Evolutionary conservation across 2,329 filamentous ascomycete species (phyloP).

Genomic region (Fusarium fujikuroi): DNA sequence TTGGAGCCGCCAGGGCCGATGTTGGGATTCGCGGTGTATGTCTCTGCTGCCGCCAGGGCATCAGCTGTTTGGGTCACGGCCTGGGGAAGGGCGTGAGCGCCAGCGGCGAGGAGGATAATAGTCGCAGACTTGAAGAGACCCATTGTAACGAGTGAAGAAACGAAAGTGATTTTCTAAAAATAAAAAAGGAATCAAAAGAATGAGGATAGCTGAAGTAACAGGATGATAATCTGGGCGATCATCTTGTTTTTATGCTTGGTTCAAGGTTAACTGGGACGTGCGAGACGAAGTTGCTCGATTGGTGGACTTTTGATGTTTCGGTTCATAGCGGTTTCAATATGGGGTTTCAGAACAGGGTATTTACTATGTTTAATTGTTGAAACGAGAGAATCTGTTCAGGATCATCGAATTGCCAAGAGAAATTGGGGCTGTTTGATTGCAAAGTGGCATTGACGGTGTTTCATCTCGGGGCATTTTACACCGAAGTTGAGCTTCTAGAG

Average conservation of each 20-base stretch:
- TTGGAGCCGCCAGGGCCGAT: constrained; percentile 48
- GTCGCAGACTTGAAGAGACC: constrained; percentile 15
- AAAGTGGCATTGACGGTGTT: not conserved
- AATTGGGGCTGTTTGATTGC: constrained; percentile 16
- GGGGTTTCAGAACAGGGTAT: constrained; percentile 13
- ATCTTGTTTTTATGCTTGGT: constrained; percentile 6
- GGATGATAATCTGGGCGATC: not conserved
- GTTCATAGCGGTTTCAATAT: constrained; percentile 13
- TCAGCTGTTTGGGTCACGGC: not conserved
- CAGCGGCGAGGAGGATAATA: constrained; percentile 25
- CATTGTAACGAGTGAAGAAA: constrained; percentile 22
- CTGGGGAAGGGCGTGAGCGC: constrained; percentile 33
- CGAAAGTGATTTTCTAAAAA: not conserved
- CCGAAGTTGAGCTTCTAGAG: not conserved
- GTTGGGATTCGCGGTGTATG: constrained; percentile 46
- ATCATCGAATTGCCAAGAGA: not conserved
- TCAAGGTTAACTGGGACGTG: not conserved
- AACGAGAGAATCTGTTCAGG: not conserved
- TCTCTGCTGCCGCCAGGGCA: constrained; percentile 27
- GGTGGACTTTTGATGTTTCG: constrained; percentile 16
- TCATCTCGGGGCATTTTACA: not conserved
- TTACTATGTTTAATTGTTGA: not conserved
- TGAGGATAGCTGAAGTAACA: not conserved
- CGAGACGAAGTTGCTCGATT: not conserved
- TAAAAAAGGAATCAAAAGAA: constrained; percentile 2